phyloP scores from a whole-genome alignment of 306 rosid species.

The Astragalus glycyphyllos region DNA sequence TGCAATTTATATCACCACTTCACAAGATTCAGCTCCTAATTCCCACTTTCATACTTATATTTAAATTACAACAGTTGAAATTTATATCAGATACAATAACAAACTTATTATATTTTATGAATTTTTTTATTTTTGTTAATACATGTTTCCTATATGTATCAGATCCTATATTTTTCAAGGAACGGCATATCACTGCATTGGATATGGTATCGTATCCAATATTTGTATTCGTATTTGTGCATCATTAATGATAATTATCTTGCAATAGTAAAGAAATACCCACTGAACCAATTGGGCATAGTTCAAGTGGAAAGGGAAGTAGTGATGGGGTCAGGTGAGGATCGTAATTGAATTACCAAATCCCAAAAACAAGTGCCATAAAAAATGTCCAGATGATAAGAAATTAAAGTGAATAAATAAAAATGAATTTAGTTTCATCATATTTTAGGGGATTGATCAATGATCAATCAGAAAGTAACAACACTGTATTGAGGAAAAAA shows the following conservation, averaged over 20 bases:
- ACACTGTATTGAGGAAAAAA: not conserved
- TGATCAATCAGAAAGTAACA: conserved; percentile 32
- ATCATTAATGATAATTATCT: not conserved
- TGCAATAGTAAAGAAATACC: conserved; percentile 5
- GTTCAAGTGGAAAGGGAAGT: conserved; percentile 5
- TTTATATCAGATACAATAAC: too few relatives aligned
- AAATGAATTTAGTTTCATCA: not conserved
- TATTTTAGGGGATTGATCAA: conserved; percentile 13
- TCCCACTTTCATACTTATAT: too few relatives aligned
- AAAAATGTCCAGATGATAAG: not conserved
- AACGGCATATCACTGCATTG: too few relatives aligned
- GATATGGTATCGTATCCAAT: too few relatives aligned
- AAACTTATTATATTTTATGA: too few relatives aligned
- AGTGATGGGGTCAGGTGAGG: not conserved
- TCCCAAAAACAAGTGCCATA: not conserved
- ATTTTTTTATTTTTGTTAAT: too few relatives aligned
- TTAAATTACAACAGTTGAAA: too few relatives aligned
- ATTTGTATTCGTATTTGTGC: too few relatives aligned
- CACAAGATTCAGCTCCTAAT: too few relatives aligned
- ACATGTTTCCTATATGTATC: too few relatives aligned
- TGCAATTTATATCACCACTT: too few relatives aligned
- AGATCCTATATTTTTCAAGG: too few relatives aligned
- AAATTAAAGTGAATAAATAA: not conserved
- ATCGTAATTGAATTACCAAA: conserved; percentile 27
- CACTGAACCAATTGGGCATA: conserved; percentile 4